A percentile compares a stretch with the other conserved stretches of the same genome.
phyloP scores from a whole-genome alignment of 306 rosid species.

The Rubus idaeus region DNA sequence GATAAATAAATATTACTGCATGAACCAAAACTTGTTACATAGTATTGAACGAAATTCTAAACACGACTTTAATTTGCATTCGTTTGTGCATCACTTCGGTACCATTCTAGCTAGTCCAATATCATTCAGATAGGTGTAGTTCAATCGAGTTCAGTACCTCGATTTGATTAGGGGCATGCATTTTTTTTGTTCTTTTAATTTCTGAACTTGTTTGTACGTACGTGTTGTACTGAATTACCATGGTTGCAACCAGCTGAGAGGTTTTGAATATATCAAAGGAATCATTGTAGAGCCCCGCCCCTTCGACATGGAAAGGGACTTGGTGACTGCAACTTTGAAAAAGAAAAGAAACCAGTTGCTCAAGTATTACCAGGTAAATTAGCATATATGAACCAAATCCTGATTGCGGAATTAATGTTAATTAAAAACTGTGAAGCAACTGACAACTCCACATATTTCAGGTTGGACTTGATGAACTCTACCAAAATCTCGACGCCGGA shows the following conservation, averaged over 20 bases:
- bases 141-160: too few species aligned
- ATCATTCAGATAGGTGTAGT: not conserved
- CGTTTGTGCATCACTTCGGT: not conserved
- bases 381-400: not conserved
- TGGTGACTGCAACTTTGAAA: conserved; percentile 81
- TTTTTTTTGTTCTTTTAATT: not conserved
- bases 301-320: conserved; percentile 70
- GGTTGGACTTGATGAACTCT: conserved; percentile 62
- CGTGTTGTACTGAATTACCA: not conserved
- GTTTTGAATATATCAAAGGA: conserved; percentile 74
- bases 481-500: conserved; percentile 34
- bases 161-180: not conserved
- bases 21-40: not conserved
- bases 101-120: not conserved
- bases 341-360: conserved; percentile 72
- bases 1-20: not conserved
- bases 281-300: conserved; percentile 54
- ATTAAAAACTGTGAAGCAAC: not conserved
- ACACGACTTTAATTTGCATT: not conserved
- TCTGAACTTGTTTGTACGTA: not conserved
- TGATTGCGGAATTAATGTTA: not conserved
- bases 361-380: conserved; percentile 58
- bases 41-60: too few species aligned
- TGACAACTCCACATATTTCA: conserved; percentile 27
- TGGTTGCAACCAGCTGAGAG: conserved; percentile 51